Evolutionary conservation across 2,329 filamentous ascomycete genomes (phyloP).

Genomic region (Neobulgaria alba): DNA sequence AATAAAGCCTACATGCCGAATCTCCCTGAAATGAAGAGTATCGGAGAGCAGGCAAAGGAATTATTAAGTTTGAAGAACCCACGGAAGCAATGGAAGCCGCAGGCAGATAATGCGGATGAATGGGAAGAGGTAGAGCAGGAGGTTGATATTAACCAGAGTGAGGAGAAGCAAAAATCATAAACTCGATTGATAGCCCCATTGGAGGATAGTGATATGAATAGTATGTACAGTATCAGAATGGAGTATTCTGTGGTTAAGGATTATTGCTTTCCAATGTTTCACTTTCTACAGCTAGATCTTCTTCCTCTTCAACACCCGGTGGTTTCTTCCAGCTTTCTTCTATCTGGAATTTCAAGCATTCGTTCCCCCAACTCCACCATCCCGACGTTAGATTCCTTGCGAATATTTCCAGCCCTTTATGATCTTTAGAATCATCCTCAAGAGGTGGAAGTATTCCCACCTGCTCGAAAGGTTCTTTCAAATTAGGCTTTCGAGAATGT

Average conservation of each 20-base stretch:
- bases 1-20: constrained; percentile 23
- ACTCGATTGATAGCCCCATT: too few relatives aligned
- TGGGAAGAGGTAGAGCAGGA: constrained; percentile 34
- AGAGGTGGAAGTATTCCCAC: constrained; percentile 23
- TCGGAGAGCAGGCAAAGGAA: constrained; percentile 53
- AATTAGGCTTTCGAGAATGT: constrained; percentile 70
- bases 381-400: constrained; percentile 64
- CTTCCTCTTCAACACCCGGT: background rate
- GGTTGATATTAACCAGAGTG: constrained; percentile 14
- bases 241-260: too few relatives aligned
- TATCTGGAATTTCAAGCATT: constrained; percentile 62
- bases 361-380: constrained; percentile 74
- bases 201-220: too few relatives aligned
- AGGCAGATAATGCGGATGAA: constrained; percentile 29
- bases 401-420: constrained; percentile 62
- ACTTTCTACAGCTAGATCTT: background rate
- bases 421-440: background rate
- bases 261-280: too few relatives aligned
- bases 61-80: constrained; percentile 50
- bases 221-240: too few relatives aligned
- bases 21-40: constrained; percentile 33
- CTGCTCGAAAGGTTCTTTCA: constrained; percentile 51
- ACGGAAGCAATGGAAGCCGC: constrained; percentile 39
- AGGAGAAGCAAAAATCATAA: constrained; percentile 13
- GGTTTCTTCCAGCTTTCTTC: constrained; percentile 35